phyloP scores from a whole-genome alignment of 2,329 filamentous ascomycete species.

The Emergomyces pasteurianus region DNA sequence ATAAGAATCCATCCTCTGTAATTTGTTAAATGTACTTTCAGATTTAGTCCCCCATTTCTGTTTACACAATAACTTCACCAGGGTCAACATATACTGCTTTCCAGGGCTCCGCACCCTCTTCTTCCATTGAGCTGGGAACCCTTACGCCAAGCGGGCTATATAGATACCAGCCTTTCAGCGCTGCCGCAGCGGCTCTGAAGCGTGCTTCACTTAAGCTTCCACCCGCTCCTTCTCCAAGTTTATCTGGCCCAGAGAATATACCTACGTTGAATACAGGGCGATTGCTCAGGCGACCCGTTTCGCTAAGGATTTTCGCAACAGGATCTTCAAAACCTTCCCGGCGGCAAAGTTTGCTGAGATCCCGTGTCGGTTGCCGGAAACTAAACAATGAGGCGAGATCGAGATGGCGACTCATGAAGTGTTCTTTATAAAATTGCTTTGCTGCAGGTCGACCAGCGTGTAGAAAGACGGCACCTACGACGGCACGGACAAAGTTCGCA shows the following conservation, averaged over 20 bases:
- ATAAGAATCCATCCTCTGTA: not conserved
- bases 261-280: slow-evolving; percentile 89
- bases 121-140: slow-evolving; percentile 59
- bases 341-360: slow-evolving; percentile 70
- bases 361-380: slow-evolving; percentile 72
- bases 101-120: slow-evolving; percentile 50
- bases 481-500: slow-evolving; percentile 66
- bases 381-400: slow-evolving; percentile 67
- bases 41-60: slow-evolving; percentile 7
- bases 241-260: slow-evolving; percentile 82
- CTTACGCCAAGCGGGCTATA: slow-evolving; percentile 65
- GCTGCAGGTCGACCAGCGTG: slow-evolving; percentile 69
- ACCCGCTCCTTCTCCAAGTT: slow-evolving; percentile 82
- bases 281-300: slow-evolving; percentile 75
- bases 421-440: slow-evolving; percentile 69
- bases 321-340: slow-evolving; percentile 82
- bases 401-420: slow-evolving; percentile 70
- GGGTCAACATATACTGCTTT: slow-evolving; percentile 57
- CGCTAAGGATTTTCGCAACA: slow-evolving; percentile 73
- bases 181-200: slow-evolving; percentile 66
- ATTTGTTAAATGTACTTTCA: slow-evolving; percentile 5
- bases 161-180: slow-evolving; percentile 90
- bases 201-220: slow-evolving; percentile 66
- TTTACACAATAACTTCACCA: slow-evolving; percentile 52
- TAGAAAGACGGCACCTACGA: slow-evolving; percentile 74